Evolutionary conservation across 495 filamentous ascomycete species (phyloP).

Genomic region (Xylaria grammica): DNA sequence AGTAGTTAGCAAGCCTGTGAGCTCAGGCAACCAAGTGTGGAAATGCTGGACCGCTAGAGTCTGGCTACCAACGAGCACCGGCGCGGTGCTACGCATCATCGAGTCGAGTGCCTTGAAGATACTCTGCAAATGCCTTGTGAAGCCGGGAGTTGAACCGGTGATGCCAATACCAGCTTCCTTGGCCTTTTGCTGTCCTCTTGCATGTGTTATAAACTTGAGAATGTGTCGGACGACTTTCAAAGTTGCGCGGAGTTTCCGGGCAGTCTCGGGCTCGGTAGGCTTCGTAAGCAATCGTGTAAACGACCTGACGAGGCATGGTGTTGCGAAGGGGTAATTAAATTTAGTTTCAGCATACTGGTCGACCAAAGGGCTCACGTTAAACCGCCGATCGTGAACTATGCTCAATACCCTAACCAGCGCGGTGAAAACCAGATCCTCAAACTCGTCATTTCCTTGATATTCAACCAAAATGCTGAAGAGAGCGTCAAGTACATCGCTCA

Average conservation of each 20-base stretch:
- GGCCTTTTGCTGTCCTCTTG: conserved; percentile 80
- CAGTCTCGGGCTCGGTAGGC: conserved; percentile 76
- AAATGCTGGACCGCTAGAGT: conserved; percentile 96
- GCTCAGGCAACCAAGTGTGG: conserved; percentile 92
- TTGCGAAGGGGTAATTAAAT: conserved; percentile 94
- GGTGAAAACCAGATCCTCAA: conserved; percentile 91
- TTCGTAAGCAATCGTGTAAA: conserved; percentile 82
- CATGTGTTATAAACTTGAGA: conserved; percentile 93
- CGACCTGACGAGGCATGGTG: conserved; percentile 86
- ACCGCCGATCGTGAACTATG: conserved; percentile 92
- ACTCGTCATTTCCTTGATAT: conserved; percentile 85
- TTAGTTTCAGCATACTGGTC: conserved; percentile 87
- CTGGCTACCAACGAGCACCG: conserved; percentile 88
- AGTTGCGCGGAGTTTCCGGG: conserved; percentile 83
- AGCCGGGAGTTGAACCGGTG: conserved; percentile 73
- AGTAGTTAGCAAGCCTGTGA: conserved; percentile 73
- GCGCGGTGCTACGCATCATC: conserved; percentile 85
- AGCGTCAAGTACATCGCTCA: conserved; percentile 88
- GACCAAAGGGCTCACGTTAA: conserved; percentile 87
- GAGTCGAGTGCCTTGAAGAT: conserved; percentile 90
- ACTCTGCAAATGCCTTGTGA: conserved; percentile 79
- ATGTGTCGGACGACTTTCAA: conserved; percentile 95
- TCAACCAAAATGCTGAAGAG: conserved; percentile 91
- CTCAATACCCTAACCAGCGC: conserved; percentile 87
- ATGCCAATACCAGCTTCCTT: conserved; percentile 92